Percentiles rank a stretch among this genome's conserved stretches.
phyloP scores from a whole-genome alignment of 257 asterid genomes.

The Salvia hispanica region DNA sequence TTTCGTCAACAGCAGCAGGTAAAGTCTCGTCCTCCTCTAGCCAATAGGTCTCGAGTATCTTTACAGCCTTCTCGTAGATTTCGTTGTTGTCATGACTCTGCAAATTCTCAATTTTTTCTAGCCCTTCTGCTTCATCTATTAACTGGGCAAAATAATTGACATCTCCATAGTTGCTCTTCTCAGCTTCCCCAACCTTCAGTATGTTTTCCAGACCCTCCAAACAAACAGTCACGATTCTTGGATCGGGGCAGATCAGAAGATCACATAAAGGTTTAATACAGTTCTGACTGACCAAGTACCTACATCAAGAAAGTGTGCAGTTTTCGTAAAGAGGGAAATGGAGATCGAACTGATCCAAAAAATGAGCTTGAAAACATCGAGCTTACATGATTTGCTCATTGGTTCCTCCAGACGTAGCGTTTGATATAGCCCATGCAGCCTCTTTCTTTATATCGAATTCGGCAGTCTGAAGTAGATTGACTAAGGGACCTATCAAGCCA shows the following conservation, averaged over 20 bases:
- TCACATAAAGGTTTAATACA: conserved; percentile 88
- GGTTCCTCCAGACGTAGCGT: conserved; percentile 95
- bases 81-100: conserved; percentile 92
- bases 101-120: conserved; percentile 82
- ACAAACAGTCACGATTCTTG: conserved; percentile 83
- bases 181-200: conserved; percentile 88
- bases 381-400: conserved; percentile 78
- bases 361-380: background rate
- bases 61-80: conserved; percentile 88
- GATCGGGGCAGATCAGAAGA: conserved; percentile 84
- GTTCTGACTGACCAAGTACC: conserved; percentile 77
- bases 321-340: conserved; percentile 17
- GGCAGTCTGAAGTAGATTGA: conserved; percentile 75
- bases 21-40: conserved; percentile 70
- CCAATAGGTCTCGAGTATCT: conserved; percentile 89
- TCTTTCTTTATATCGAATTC: conserved; percentile 95
- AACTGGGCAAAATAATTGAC: conserved; percentile 71
- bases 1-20: conserved; percentile 53
- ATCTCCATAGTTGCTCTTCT: conserved; percentile 55
- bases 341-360: conserved; percentile 9
- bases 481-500: conserved; percentile 74
- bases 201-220: conserved; percentile 91
- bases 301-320: conserved; percentile 26
- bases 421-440: conserved; percentile 95
- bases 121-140: conserved; percentile 82